These are phyloP conservation scores for Coemansia sp. DNA, from an alignment of 192 early-diverging fungal genomes.

Conservation along the genomic window DNA sequence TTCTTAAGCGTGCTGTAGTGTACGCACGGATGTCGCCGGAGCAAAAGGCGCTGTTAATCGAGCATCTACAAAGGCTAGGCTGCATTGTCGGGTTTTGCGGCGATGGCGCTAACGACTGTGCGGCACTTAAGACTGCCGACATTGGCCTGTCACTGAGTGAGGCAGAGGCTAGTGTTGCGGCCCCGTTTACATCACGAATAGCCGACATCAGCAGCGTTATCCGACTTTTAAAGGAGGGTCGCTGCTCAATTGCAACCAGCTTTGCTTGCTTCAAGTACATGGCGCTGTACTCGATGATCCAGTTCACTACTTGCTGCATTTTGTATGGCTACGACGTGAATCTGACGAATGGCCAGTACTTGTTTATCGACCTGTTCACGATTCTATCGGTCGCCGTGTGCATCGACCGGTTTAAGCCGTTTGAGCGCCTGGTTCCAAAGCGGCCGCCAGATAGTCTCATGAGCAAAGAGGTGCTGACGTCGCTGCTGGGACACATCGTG, in stretches of 20 bases:
- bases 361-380: conserved; percentile 87
- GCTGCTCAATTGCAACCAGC: conserved; percentile 93
- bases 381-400: conserved; percentile 80
- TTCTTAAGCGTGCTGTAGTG: conserved; percentile 85
- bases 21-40: conserved; percentile 98
- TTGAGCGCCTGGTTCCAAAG: conserved; percentile 63
- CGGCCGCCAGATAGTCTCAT: conserved; percentile 84
- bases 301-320: conserved; percentile 89
- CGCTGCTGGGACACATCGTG: conserved; percentile 79
- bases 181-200: conserved; percentile 86
- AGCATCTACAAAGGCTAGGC: conserved; percentile 75
- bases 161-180: conserved; percentile 96
- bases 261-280: conserved; percentile 99
- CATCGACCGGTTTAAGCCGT: conserved; percentile 81
- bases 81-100: conserved; percentile 96
- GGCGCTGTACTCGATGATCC: conserved; percentile 95
- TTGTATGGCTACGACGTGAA: conserved; percentile 82
- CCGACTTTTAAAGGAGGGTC: conserved; percentile 82
- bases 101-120: conserved; percentile 97
- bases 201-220: conserved; percentile 86
- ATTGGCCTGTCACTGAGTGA: conserved; percentile 94
- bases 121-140: conserved; percentile 91
- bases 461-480: conserved; percentile 81
- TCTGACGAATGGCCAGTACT: conserved; percentile 88
- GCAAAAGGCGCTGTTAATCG: conserved; percentile 88